Evolutionary conservation across 257 asterid genomes (phyloP).

Genomic region (Fraxinus pennsylvanica): DNA sequence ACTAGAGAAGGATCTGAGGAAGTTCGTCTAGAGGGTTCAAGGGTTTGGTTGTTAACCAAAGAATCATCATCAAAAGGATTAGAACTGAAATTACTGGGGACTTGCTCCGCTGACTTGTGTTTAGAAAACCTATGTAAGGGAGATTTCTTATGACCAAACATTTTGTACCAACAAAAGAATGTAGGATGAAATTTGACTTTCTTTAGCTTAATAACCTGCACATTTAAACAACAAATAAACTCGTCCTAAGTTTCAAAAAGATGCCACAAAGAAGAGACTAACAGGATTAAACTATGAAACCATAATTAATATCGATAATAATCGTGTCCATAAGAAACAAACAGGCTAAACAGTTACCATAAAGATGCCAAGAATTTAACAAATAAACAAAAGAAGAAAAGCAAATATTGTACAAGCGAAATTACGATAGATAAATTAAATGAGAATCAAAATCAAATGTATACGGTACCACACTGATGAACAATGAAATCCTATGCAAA

Average conservation of each 20-base stretch:
- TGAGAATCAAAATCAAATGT: background rate
- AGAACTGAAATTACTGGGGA: slow-evolving; percentile 28
- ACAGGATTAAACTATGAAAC: too few relatives aligned
- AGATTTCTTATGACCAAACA: slow-evolving; percentile 70
- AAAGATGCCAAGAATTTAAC: background rate
- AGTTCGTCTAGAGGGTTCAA: slow-evolving; percentile 50
- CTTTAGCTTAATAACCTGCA: slow-evolving; percentile 11
- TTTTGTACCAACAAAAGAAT: slow-evolving; percentile 32
- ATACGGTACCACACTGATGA: background rate
- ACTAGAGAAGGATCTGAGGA: slow-evolving; percentile 61
- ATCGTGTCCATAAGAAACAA: background rate
- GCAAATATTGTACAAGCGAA: too few relatives aligned
- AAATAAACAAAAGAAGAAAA: background rate
- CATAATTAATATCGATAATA: too few relatives aligned
- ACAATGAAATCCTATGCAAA: slow-evolving; percentile 10
- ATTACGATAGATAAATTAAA: background rate
- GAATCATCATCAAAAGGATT: slow-evolving; percentile 79
- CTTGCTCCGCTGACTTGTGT: slow-evolving; percentile 40
- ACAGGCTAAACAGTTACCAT: background rate
- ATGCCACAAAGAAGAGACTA: too few relatives aligned
- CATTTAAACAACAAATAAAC: slow-evolving; percentile 18
- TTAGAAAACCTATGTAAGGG: slow-evolving; percentile 52
- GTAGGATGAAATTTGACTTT: slow-evolving; percentile 22
- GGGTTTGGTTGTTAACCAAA: slow-evolving; percentile 48
- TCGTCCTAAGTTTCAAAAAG: background rate